These are phyloP conservation scores for Discostella stelligeroides DNA, from an alignment of 108 stramenopile species.

Conservation along the genomic window DNA sequence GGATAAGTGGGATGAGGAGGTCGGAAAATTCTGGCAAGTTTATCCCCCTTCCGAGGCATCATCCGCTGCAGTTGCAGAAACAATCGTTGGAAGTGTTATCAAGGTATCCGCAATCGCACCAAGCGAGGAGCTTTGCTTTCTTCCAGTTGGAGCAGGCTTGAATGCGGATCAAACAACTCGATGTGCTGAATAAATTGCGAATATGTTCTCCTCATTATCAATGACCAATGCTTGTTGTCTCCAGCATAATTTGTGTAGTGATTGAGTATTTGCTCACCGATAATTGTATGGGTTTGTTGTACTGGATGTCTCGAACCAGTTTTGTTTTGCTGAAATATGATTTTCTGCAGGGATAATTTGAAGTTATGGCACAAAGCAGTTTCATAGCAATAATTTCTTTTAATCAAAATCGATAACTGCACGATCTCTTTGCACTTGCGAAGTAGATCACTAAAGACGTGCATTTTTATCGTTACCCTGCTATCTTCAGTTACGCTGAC, in stretches of 20 bases:
- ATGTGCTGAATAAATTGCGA: conserved; percentile 75
- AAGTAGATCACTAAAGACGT: too few relatives aligned
- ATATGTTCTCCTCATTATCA: background rate
- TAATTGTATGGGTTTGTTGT: too few relatives aligned
- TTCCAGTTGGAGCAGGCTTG: conserved; percentile 76
- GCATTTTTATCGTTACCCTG: background rate
- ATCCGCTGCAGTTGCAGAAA: conserved; percentile 56
- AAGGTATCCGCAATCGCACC: conserved; percentile 81
- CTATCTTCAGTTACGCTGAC: conserved; percentile 38
- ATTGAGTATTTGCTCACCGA: too few relatives aligned
- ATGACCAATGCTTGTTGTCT: too few relatives aligned
- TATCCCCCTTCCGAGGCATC: conserved; percentile 84
- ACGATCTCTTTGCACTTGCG: too few relatives aligned
- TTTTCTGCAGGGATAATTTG: too few relatives aligned
- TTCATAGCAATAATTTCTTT: too few relatives aligned
- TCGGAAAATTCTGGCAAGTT: conserved; percentile 89
- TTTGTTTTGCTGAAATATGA: too few relatives aligned
- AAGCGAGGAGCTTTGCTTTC: conserved; percentile 82
- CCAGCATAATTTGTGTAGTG: too few relatives aligned
- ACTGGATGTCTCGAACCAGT: too few relatives aligned
- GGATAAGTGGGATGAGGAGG: conserved; percentile 81
- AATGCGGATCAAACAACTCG: conserved; percentile 78
- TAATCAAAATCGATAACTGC: too few relatives aligned
- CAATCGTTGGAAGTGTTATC: conserved; percentile 49
- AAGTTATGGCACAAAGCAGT: too few relatives aligned